Conservation (phyloP, 352 stramenopile genomes). For the Globisporangium abappressorium region DNA sequence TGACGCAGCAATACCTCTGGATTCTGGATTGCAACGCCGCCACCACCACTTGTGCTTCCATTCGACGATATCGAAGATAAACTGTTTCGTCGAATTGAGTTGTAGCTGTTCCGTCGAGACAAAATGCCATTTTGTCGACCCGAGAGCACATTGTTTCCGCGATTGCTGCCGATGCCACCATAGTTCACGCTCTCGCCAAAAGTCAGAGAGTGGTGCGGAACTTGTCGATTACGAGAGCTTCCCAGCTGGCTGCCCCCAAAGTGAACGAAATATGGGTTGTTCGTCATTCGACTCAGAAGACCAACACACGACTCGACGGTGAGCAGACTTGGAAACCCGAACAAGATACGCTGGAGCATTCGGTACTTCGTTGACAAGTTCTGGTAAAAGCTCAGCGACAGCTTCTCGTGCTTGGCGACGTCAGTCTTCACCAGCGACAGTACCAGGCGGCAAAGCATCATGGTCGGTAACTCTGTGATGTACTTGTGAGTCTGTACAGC, state of each 20-base stretch:
- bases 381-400: constrained; percentile 67
- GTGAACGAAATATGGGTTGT: constrained; percentile 54
- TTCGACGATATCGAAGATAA: constrained; percentile 44
- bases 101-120: constrained; percentile 25
- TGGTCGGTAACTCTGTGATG: constrained; percentile 68
- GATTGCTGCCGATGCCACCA: constrained; percentile 28
- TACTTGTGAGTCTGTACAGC: constrained; percentile 44
- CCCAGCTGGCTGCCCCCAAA: constrained; percentile 40
- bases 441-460: constrained; percentile 79
- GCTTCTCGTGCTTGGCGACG: constrained; percentile 55
- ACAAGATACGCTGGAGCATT: constrained; percentile 78
- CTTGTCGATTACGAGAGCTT: constrained; percentile 41
- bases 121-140: constrained; percentile 23
- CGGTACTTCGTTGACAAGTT: constrained; percentile 66
- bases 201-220: constrained; percentile 47
- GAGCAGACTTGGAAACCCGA: constrained; percentile 62
- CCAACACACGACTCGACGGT: constrained; percentile 75
- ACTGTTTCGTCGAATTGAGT: constrained; percentile 20
- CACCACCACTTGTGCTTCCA: constrained; percentile 25
- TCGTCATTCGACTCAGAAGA: constrained; percentile 76
- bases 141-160: constrained; percentile 18
- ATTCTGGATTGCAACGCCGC: constrained; percentile 54
- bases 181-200: constrained; percentile 65
- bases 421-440: constrained; percentile 63
- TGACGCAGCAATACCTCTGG: constrained; percentile 68